Evolutionary conservation across 805 yeast species (phyloP), one percentile per base, ranked within the genome.

Genomic region (Lachancea fermentati): DNA sequence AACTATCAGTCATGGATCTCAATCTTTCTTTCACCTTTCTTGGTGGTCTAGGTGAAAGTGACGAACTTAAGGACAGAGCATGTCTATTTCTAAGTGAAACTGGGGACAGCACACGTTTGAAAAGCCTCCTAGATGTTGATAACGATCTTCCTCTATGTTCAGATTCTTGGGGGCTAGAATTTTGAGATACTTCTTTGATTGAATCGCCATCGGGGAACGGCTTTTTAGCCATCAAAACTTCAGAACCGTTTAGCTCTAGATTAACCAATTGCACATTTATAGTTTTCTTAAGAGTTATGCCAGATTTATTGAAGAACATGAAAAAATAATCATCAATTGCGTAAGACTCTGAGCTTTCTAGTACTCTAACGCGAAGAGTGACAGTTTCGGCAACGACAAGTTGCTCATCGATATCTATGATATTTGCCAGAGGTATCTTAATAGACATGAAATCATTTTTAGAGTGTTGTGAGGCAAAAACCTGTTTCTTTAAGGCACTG

Each of bases 301-400:
- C 62, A 2, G 73, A 75, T 6, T 61, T 63, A 15, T 69, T 65
- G 55, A 85, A 80, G 44, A 85, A 81, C 57, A 85, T 72, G 48
- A 88, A 73, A 46, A 76, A 76, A 46, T 80, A 76, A 36, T 80
- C 85, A 52, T 85, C 88, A n/a, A 79, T 53, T 0, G 78, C 79
- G 54, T 60, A 76, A 1, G 76, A 62, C 1, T 69, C 70, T 5
- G 68, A 63, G 37, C 71, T 70, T 48, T 80, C 85, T 33, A 79
- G 57, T 2, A 81, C 85, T 39, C 76, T 73, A n/a, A 86, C 51
- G 34, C 76, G 66, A 26, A 85, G 58, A 12, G 79, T 77, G 18
- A 73, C 71, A 1, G 82, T 76, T 15, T 63, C 60, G 12, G 80
- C 80, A 30, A 81, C 66, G 4, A 83, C 72, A 19, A 72, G 57